phyloP scores from a whole-genome alignment of 768 basidiomycete species.

The Mycena leptocephala region DNA sequence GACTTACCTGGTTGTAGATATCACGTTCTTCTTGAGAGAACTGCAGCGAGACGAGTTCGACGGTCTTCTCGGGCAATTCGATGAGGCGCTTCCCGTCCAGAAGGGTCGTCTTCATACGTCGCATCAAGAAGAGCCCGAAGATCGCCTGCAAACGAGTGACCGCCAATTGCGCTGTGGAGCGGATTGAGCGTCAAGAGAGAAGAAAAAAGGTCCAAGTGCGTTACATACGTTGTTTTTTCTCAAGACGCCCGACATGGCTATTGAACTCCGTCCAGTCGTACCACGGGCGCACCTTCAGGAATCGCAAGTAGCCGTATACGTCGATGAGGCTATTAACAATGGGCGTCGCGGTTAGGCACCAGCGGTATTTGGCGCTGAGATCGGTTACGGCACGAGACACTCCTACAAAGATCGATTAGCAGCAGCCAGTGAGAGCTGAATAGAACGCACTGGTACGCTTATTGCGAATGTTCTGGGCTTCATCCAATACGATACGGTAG shows the following conservation, averaged over 20 bases:
- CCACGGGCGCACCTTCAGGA: conserved; percentile 63
- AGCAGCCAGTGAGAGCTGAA: neutral
- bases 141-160: conserved; percentile 74
- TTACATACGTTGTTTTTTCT: conserved; percentile 68
- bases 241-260: conserved; percentile 51
- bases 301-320: conserved; percentile 64
- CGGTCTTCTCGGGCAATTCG: conserved; percentile 71
- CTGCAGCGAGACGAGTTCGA: conserved; percentile 66
- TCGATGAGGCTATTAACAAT: conserved; percentile 77
- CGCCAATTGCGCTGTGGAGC: conserved; percentile 64
- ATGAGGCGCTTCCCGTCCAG: conserved; percentile 82
- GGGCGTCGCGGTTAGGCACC: conserved; percentile 75
- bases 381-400: conserved; percentile 70
- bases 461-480: conserved; percentile 72
- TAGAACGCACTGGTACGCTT: conserved; percentile 60
- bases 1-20: conserved; percentile 70
- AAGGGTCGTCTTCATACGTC: conserved; percentile 75
- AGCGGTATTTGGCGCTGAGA: conserved; percentile 69
- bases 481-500: conserved; percentile 70
- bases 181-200: conserved; percentile 13
- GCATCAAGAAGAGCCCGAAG: conserved; percentile 66
- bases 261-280: conserved; percentile 63
- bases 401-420: conserved; percentile 50
- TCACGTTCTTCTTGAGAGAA: conserved; percentile 76
- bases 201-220: neutral